Evolutionary conservation across 1,139 yeast species (phyloP).

Genomic region (Arxiozyma heterogenica): DNA sequence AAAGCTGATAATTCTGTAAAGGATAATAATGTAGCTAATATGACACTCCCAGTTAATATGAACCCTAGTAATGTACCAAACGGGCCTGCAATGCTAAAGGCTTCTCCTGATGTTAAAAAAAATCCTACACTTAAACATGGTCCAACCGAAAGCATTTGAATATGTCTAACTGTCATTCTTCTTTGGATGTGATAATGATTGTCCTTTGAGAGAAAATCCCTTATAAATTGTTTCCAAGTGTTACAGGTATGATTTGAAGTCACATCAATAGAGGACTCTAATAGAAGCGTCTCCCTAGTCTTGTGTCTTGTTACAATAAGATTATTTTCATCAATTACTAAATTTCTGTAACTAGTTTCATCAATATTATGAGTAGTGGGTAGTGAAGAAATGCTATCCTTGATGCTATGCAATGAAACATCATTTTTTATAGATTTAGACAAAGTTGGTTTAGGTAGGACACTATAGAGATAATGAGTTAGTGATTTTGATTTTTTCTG

Average conservation of each 20-base stretch:
- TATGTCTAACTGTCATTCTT: conserved; percentile 55
- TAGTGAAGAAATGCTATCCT: not conserved
- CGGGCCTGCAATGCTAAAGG: conserved; percentile 71
- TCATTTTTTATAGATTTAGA: not conserved
- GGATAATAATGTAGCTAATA: conserved; percentile 58
- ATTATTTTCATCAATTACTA: conserved; percentile 17
- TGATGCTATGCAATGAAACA: not conserved
- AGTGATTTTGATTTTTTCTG: not conserved
- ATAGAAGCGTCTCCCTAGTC: not conserved
- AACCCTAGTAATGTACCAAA: conserved; percentile 69
- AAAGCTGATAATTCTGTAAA: conserved; percentile 80
- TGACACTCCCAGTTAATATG: conserved; percentile 53
- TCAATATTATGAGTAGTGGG: conserved; percentile 15
- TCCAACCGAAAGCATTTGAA: conserved; percentile 73
- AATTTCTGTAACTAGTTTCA: conserved; percentile 16
- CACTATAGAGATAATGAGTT: conserved; percentile 11
- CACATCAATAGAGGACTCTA: not conserved
- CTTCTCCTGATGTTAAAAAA: conserved; percentile 66
- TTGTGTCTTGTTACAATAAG: conserved; percentile 3
- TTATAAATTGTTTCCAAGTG: not conserved
- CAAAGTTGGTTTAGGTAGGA: conserved; percentile 4
- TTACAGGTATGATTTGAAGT: not conserved
- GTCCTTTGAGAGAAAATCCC: not conserved
- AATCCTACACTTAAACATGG: conserved; percentile 77
- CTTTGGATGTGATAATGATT: conserved; percentile 34